These are phyloP conservation scores for Ogataea populi-albae DNA, from an alignment of 805 yeast genomes.

Conservation along the genomic window DNA sequence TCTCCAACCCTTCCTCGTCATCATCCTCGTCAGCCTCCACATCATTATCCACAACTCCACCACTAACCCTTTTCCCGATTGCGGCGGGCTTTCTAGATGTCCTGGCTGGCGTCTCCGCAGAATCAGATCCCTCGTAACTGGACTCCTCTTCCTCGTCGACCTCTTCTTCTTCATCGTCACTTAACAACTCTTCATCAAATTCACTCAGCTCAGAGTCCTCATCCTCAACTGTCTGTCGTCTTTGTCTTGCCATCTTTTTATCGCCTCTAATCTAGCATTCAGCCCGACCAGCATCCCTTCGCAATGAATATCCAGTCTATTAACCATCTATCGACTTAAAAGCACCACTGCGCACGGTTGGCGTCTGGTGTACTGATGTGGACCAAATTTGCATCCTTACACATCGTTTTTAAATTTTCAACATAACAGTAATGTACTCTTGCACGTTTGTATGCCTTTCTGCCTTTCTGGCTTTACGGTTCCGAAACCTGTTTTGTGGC, in stretches of 20 bases:
- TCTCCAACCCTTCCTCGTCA: slow-evolving; percentile 5
- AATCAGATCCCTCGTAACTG: neutral
- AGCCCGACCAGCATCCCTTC: no score
- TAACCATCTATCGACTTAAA: no score
- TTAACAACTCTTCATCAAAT: slow-evolving; percentile 1
- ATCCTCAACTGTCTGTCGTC: slow-evolving; percentile 1
- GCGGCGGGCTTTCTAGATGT: no score
- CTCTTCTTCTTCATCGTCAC: slow-evolving; percentile 3
- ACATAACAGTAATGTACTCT: no score
- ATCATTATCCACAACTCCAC: slow-evolving; percentile 15
- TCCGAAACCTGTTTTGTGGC: neutral
- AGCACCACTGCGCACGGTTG: no score
- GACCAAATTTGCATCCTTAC: no score
- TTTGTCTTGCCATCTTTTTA: neutral
- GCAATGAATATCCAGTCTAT: no score
- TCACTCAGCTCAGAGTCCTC: slow-evolving; percentile 2
- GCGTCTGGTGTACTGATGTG: no score
- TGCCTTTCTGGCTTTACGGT: slow-evolving; percentile 5
- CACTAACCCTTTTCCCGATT: no score
- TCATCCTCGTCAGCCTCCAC: slow-evolving; percentile 13
- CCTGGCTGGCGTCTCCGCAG: slow-evolving; percentile 2
- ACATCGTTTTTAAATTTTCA: no score
- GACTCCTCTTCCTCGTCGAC: slow-evolving; percentile 1
- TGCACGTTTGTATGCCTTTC: no score
- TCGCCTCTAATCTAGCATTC: no score